These are phyloP conservation scores for Thinopyrum elongatum DNA, from an alignment of 176 grass and related monocot genomes.

Conservation along the genomic window DNA sequence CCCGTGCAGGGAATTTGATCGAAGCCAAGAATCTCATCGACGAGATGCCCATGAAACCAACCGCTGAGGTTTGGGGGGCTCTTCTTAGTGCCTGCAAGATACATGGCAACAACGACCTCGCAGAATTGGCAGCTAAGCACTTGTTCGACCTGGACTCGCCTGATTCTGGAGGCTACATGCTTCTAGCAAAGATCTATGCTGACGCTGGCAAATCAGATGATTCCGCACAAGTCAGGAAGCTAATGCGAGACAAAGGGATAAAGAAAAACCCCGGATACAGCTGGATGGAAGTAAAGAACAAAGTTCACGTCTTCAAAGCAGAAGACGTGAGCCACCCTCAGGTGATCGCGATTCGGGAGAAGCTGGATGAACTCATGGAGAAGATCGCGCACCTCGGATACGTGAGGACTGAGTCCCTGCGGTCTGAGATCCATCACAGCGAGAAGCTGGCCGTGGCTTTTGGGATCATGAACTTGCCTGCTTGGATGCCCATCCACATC, in stretches of 20 bases:
- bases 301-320: conserved; percentile 80
- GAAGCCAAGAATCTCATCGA: conserved; percentile 84
- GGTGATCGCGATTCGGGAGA: conserved; percentile 52
- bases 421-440: conserved; percentile 61
- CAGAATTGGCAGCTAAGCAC: conserved; percentile 64
- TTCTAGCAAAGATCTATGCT: conserved; percentile 83
- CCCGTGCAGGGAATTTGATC: conserved; percentile 57
- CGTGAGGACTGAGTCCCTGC: conserved; percentile 32
- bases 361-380: conserved; percentile 66
- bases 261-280: conserved; percentile 89
- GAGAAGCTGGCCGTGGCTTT: conserved; percentile 91
- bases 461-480: conserved; percentile 70
- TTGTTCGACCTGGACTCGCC: conserved; percentile 75
- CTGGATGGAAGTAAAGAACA: conserved; percentile 88
- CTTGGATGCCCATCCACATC: conserved; percentile 72
- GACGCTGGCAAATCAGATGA: conserved; percentile 78
- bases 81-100: conserved; percentile 83
- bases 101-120: conserved; percentile 66
- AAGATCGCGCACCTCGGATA: conserved; percentile 64
- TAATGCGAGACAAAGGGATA: conserved; percentile 86
- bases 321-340: conserved; percentile 76
- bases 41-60: conserved; percentile 80
- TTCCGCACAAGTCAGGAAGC: conserved; percentile 75
- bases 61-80: conserved; percentile 82
- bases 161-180: conserved; percentile 93